Conservation (phyloP, 352 stramenopile genomes). For the Phytophthora lateralis region DNA sequence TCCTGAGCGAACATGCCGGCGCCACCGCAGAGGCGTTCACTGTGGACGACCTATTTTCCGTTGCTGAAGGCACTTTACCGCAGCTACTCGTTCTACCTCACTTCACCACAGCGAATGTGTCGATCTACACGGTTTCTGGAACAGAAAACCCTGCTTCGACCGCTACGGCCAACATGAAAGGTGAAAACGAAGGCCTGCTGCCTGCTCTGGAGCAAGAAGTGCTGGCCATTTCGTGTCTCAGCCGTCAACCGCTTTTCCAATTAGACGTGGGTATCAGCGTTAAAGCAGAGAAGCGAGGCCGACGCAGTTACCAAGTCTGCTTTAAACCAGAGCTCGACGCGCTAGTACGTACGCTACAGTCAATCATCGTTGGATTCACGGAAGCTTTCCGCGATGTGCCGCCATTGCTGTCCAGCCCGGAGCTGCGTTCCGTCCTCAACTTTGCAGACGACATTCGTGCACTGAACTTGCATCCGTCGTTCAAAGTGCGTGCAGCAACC, state of each 20-base stretch:
- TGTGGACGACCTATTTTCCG: conserved; percentile 35
- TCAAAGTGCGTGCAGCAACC: not conserved
- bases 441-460: conserved; percentile 61
- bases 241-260: conserved; percentile 21
- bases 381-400: conserved; percentile 49
- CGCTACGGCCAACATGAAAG: not conserved
- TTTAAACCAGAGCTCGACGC: conserved; percentile 44
- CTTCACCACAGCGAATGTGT: conserved; percentile 12
- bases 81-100: conserved; percentile 29
- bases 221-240: conserved; percentile 25
- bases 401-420: conserved; percentile 39
- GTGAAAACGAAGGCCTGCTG: not conserved
- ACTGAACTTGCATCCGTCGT: conserved; percentile 19
- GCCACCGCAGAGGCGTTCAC: conserved; percentile 22
- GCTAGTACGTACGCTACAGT: conserved; percentile 35
- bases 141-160: not conserved
- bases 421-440: conserved; percentile 48
- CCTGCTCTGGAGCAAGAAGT: conserved; percentile 24
- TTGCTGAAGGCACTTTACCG: conserved; percentile 24
- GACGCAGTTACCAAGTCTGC: conserved; percentile 29
- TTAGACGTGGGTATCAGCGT: conserved; percentile 8
- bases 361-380: conserved; percentile 40
- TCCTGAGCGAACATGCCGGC: conserved; percentile 14
- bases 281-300: conserved; percentile 14
- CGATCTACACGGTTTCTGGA: conserved; percentile 9